Evolutionary conservation across 2,329 filamentous ascomycete genomes (phyloP).

Genomic region (Seiridium unicorne): DNA sequence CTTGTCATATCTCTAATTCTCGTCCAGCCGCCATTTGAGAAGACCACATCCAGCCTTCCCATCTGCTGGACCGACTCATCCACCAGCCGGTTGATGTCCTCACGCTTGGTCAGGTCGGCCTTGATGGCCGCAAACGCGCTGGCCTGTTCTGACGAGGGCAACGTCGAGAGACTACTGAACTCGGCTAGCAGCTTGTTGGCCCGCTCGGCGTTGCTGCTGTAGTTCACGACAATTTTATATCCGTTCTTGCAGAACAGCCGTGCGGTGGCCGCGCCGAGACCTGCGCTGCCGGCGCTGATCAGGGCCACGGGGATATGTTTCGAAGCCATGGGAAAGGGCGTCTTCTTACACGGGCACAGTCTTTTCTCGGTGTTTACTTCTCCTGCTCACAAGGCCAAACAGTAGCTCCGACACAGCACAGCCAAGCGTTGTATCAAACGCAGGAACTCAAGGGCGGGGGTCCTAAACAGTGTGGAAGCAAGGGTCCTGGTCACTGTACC

Average conservation of each 20-base stretch:
- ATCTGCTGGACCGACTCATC: constrained; percentile 56
- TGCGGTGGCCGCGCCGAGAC: constrained; percentile 68
- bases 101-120: constrained; percentile 63
- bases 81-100: constrained; percentile 60
- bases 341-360: not conserved
- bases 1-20: constrained; percentile 24
- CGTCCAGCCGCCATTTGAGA: constrained; percentile 70
- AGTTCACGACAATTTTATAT: constrained; percentile 72
- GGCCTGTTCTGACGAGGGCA: constrained; percentile 28
- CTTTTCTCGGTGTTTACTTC: too few species aligned
- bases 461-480: not conserved
- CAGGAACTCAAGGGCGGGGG: not conserved
- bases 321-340: constrained; percentile 17
- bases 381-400: too few species aligned
- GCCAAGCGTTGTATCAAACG: not conserved
- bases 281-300: constrained; percentile 57
- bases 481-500: not conserved
- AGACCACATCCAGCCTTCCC: constrained; percentile 72
- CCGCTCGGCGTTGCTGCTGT: constrained; percentile 57
- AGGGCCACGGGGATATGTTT: constrained; percentile 30
- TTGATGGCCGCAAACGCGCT: constrained; percentile 54
- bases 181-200: constrained; percentile 58
- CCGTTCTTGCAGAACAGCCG: constrained; percentile 67
- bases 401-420: not conserved
- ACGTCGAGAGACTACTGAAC: constrained; percentile 47